These are phyloP conservation scores for Cylindrotheca fusiformis DNA, from an alignment of 108 stramenopile genomes.

Conservation along the genomic window DNA sequence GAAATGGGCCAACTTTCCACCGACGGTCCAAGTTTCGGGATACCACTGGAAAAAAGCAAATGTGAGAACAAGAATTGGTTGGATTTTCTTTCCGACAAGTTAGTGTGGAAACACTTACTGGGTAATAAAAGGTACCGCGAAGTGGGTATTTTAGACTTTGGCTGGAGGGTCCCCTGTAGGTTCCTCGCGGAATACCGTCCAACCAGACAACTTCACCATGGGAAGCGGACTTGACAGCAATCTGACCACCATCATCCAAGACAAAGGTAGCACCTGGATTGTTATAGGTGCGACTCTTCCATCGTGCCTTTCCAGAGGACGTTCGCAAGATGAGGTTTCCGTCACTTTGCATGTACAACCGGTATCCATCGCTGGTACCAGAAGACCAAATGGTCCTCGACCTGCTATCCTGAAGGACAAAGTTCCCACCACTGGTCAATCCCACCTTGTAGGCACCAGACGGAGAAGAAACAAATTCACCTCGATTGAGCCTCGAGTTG, in stretches of 20 bases:
- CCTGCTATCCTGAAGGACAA: constrained; percentile 13
- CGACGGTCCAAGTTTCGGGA: constrained; percentile 30
- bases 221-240: constrained; percentile 8
- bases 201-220: constrained; percentile 23
- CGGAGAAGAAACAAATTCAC: constrained; percentile 22
- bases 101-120: constrained; percentile 10
- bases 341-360: constrained; percentile 20
- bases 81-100: not conserved
- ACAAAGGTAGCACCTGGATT: constrained; percentile 18
- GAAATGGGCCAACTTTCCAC: constrained; percentile 15
- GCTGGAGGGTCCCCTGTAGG: constrained; percentile 19
- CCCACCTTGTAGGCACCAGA: constrained; percentile 17
- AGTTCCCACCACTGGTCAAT: constrained; percentile 6
- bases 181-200: constrained; percentile 21
- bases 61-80: not conserved
- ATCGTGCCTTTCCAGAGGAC: constrained; percentile 4
- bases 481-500: constrained; percentile 6
- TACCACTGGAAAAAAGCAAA: constrained; percentile 24
- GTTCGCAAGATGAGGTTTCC: constrained; percentile 31
- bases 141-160: constrained; percentile 13
- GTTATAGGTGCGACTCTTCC: constrained; percentile 22
- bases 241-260: constrained; percentile 23
- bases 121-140: constrained; percentile 33
- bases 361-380: constrained; percentile 9
- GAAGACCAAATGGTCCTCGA: constrained; percentile 18